Percentiles rank a stretch among this genome's conserved stretches.
These are phyloP conservation scores for Mycena chlorophos DNA, from an alignment of 768 basidiomycete genomes.

Conservation along the genomic window DNA sequence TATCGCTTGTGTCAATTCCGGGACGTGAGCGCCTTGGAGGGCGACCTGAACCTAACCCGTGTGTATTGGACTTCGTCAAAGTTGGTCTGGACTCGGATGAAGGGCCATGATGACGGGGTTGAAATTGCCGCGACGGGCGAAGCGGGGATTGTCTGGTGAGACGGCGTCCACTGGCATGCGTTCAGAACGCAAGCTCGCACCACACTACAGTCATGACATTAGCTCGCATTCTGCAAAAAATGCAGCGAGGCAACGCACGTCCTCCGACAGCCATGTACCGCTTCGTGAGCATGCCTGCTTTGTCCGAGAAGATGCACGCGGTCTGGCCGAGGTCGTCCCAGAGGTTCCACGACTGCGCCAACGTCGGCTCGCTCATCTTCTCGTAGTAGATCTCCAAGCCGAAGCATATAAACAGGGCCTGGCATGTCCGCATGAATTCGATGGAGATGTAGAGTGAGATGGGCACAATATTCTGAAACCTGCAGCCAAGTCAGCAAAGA, in stretches of 20 bases:
- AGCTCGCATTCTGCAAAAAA: constrained; percentile 88
- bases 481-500: constrained; percentile 25
- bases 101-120: too few relatives aligned
- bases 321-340: constrained; percentile 98
- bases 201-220: constrained; percentile 33
- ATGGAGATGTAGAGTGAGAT: constrained; percentile 99
- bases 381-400: constrained; percentile 84
- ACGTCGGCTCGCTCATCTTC: constrained; percentile 72
- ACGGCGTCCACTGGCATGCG: too few relatives aligned
- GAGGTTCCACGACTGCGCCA: constrained; percentile 91
- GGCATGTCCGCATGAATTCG: constrained; percentile 85
- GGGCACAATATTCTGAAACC: constrained; percentile 96
- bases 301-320: constrained; percentile 97
- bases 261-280: constrained; percentile 91
- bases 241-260: too few relatives aligned
- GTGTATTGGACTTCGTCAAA: too few relatives aligned
- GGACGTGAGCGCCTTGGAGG: too few relatives aligned
- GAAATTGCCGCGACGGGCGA: too few relatives aligned
- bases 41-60: too few relatives aligned
- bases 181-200: too few relatives aligned
- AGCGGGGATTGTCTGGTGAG: too few relatives aligned
- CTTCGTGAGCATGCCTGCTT: constrained; percentile 96
- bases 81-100: too few relatives aligned
- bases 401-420: too few relatives aligned
- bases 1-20: too few relatives aligned